phyloP scores from a whole-genome alignment of 345 rosid genomes.

The Aquilaria yunnanensis region DNA sequence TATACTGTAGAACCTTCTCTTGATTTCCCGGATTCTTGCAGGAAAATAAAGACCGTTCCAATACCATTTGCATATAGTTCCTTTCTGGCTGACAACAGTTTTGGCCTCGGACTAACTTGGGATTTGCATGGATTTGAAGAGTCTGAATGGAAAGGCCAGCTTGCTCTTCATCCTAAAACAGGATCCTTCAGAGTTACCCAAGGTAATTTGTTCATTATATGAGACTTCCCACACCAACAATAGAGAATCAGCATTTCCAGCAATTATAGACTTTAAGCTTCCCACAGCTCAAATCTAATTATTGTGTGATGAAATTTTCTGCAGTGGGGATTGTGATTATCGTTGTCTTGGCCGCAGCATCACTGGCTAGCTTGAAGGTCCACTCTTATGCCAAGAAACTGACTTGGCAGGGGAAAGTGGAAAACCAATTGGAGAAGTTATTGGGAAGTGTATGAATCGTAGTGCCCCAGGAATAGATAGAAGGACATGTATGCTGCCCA shows the following conservation, averaged over 20 bases:
- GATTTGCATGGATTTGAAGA: conserved; percentile 21
- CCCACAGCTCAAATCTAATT: not conserved
- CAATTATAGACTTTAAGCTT: not conserved
- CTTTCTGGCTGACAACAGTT: conserved; percentile 42
- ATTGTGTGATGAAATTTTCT: not conserved
- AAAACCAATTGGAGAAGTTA: no score
- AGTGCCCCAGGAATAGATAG: no score
- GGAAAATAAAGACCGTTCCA: conserved; percentile 34
- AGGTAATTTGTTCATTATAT: not conserved
- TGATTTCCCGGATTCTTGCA: conserved; percentile 30
- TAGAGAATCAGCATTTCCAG: not conserved
- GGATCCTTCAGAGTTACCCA: not conserved
- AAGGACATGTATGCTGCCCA: no score
- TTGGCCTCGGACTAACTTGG: conserved; percentile 65
- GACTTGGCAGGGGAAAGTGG: no score
- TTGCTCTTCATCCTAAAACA: not conserved
- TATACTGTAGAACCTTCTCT: conserved; percentile 31
- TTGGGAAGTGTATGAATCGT: no score
- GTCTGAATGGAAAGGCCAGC: not conserved
- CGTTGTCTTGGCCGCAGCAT: not conserved
- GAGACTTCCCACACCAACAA: not conserved
- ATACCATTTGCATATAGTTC: conserved; percentile 53
- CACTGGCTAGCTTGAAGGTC: not conserved
- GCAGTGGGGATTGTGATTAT: not conserved
- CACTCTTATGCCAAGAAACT: no score